These are phyloP conservation scores for Oldenlandia corymbosa DNA, from an alignment of 257 asterid species.

Conservation along the genomic window DNA sequence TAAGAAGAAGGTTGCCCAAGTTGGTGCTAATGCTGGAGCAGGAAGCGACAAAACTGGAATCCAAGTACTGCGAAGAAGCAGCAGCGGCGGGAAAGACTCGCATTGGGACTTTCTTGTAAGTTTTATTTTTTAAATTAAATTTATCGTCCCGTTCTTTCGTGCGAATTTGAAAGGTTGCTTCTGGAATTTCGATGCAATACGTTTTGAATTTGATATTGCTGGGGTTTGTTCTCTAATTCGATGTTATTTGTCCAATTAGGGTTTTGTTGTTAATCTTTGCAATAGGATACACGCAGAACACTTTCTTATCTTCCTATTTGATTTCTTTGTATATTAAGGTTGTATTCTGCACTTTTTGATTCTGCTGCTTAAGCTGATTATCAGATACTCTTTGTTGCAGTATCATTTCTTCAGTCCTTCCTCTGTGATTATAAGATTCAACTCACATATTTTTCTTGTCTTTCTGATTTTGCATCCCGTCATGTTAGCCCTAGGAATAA, in stretches of 20 bases:
- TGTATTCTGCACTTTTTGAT: not conserved
- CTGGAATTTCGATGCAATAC: conserved; percentile 1
- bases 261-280: not conserved
- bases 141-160: not conserved
- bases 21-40: not conserved
- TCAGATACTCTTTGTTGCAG: not conserved
- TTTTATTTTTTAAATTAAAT: not conserved
- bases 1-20: conserved; percentile 14
- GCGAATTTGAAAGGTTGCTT: not conserved
- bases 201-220: not conserved
- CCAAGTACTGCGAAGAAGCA: conserved; percentile 8
- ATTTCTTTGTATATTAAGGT: not conserved
- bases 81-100: conserved; percentile 17
- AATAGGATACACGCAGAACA: not conserved
- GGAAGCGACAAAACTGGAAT: conserved; percentile 5
- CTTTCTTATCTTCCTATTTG: not conserved
- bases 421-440: not conserved
- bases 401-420: not conserved
- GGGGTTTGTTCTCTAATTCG: not conserved
- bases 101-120: conserved; percentile 43
- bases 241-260: too few relatives aligned
- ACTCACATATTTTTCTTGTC: not conserved
- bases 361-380: not conserved
- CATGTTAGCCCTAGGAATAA: not conserved
- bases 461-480: not conserved